Evolutionary conservation across 2,329 filamentous ascomycete species (phyloP).

Genomic region (Paecilomyces variotii): DNA sequence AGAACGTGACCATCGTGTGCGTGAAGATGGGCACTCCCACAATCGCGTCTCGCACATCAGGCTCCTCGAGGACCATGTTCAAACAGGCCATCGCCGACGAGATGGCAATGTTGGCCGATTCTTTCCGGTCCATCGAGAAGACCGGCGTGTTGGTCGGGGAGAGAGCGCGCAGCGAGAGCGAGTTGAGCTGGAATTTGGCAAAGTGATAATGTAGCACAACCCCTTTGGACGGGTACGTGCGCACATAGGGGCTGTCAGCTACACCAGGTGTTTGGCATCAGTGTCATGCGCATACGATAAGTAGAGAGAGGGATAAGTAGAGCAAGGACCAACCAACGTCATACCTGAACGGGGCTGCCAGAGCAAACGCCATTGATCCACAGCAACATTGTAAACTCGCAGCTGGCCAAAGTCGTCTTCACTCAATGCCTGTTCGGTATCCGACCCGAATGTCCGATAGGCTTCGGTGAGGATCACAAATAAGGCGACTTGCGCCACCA

Average conservation of each 20-base stretch:
- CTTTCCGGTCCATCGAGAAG: slow-evolving; percentile 38
- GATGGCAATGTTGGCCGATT: slow-evolving; percentile 39
- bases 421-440: slow-evolving; percentile 45
- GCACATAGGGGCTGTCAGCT: slow-evolving; percentile 39
- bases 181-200: slow-evolving; percentile 46
- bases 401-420: slow-evolving; percentile 45
- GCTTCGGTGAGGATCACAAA: slow-evolving; percentile 51
- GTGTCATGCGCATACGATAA: not conserved
- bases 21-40: slow-evolving; percentile 42
- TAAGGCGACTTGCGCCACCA: slow-evolving; percentile 51
- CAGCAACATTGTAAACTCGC: slow-evolving; percentile 37
- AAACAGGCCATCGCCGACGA: slow-evolving; percentile 41
- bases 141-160: slow-evolving; percentile 34
- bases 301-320: no score
- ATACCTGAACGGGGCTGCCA: slow-evolving; percentile 41
- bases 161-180: slow-evolving; percentile 33
- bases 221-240: slow-evolving; percentile 43
- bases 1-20: slow-evolving; percentile 40
- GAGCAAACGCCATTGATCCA: slow-evolving; percentile 46
- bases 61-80: slow-evolving; percentile 40
- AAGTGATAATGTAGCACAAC: slow-evolving; percentile 48
- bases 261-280: not conserved
- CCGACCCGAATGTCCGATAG: slow-evolving; percentile 51
- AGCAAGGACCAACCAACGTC: slow-evolving; percentile 5
- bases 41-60: slow-evolving; percentile 40